phyloP scores from a whole-genome alignment of 345 rosid genomes.

The Lenwebbia sp. region DNA sequence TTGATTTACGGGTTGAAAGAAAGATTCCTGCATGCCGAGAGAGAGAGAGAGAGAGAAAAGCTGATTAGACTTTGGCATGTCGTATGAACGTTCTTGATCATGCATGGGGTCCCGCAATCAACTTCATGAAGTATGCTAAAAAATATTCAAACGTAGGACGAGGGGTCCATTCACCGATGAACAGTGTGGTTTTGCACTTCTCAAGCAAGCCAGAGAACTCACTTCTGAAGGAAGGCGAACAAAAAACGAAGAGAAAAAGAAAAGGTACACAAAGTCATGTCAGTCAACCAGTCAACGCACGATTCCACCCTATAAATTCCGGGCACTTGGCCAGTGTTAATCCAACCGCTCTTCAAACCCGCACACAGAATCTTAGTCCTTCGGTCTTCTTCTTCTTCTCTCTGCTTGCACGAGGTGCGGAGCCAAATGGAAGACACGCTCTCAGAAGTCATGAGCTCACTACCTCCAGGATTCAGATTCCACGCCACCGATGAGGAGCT shows the following conservation, averaged over 20 bases:
- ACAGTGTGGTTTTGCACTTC: neutral
- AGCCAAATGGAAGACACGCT: neutral
- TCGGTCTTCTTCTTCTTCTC: neutral
- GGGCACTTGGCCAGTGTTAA: neutral
- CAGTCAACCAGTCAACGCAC: neutral
- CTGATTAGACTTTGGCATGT: neutral
- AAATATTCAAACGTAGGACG: neutral
- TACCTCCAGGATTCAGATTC: slow-evolving; percentile 21
- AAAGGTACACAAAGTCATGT: neutral
- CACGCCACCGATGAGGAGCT: slow-evolving; percentile 35
- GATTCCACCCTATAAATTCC: neutral
- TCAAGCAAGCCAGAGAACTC: neutral
- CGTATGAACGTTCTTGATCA: neutral
- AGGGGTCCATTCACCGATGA: neutral
- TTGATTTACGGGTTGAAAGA: neutral
- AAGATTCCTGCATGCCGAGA: neutral
- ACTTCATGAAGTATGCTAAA: neutral
- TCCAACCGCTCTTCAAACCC: neutral
- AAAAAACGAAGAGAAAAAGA: neutral
- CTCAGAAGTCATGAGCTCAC: neutral
- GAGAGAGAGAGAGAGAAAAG: neutral
- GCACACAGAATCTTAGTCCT: neutral
- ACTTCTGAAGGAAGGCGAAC: neutral
- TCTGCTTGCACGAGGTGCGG: neutral
- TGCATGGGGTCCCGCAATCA: neutral